phyloP scores from a whole-genome alignment of 805 yeast species.

The Barnettozyma siamensis region DNA sequence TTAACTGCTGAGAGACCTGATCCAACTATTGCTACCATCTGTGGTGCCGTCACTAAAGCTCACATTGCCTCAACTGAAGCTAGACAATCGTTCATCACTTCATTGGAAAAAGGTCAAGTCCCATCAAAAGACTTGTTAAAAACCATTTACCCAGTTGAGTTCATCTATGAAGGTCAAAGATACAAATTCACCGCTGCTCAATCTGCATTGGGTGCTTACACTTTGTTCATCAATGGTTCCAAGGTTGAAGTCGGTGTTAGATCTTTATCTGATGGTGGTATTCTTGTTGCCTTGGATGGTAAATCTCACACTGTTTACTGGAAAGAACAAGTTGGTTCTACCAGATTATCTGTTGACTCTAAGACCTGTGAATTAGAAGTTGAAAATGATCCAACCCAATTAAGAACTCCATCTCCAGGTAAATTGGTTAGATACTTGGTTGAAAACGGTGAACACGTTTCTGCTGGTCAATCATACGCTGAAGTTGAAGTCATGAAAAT shows the following conservation, averaged over 20 bases:
- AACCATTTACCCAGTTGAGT: constrained; percentile 89
- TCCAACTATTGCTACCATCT: constrained; percentile 79
- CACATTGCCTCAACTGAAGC: constrained; percentile 71
- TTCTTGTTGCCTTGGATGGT: constrained; percentile 82
- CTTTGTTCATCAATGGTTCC: constrained; percentile 90
- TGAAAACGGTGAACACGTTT: constrained; percentile 91
- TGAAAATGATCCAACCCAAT: constrained; percentile 97
- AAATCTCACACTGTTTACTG: constrained; percentile 93
- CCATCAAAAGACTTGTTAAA: constrained; percentile 75
- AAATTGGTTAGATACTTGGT: constrained; percentile 89
- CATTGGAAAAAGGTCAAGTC: constrained; percentile 95
- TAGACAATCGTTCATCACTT: constrained; percentile 58
- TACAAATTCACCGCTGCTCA: constrained; percentile 95
- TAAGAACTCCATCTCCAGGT: constrained; percentile 99
- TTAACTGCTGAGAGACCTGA: constrained; percentile 98
- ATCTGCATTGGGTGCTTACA: constrained; percentile 78
- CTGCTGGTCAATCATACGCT: constrained; percentile 90
- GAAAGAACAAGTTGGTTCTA: constrained; percentile 96
- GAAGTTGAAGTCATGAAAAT: constrained; percentile 99
- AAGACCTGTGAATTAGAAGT: constrained; percentile 91
- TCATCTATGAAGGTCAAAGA: constrained; percentile 89
- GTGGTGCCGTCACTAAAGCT: constrained; percentile 98
- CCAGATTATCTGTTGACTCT: constrained; percentile 90
- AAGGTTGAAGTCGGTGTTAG: constrained; percentile 83
- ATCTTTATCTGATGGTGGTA: constrained; percentile 91